Percentiles rank a stretch among this genome's conserved stretches.
These are phyloP conservation scores for Claviceps digitariae DNA, from an alignment of 2,329 filamentous ascomycete genomes.

Conservation along the genomic window DNA sequence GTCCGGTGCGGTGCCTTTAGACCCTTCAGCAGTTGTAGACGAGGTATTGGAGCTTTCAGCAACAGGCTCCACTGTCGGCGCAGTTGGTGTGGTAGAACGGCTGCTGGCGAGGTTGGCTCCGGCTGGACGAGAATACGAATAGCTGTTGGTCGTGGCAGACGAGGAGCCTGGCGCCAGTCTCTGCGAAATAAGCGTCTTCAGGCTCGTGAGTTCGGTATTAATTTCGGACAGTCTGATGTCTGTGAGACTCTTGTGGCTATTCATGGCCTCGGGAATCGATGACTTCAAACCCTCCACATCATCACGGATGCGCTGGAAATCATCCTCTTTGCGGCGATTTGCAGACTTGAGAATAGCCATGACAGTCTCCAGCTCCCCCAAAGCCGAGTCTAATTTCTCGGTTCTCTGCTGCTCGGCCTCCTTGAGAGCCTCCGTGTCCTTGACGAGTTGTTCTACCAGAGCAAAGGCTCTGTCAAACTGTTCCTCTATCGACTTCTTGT, in stretches of 20 bases:
- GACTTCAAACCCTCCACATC: slow-evolving; percentile 76
- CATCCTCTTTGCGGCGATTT: slow-evolving; percentile 71
- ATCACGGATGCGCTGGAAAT: slow-evolving; percentile 71
- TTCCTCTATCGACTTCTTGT: slow-evolving; percentile 85
- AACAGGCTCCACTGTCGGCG: slow-evolving; percentile 9
- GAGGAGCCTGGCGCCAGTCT: slow-evolving; percentile 33
- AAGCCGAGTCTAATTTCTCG: slow-evolving; percentile 65
- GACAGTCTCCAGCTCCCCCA: slow-evolving; percentile 74
- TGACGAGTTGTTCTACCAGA: slow-evolving; percentile 79
- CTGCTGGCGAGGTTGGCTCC: not conserved
- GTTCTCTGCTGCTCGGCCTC: slow-evolving; percentile 73
- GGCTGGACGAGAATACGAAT: slow-evolving; percentile 6
- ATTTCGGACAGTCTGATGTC: slow-evolving; percentile 75
- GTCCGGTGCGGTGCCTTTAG: slow-evolving; percentile 18
- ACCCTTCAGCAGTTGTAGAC: slow-evolving; percentile 13
- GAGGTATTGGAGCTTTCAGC: slow-evolving; percentile 15
- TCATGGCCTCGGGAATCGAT: slow-evolving; percentile 75
- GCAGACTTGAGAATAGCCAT: slow-evolving; percentile 70
- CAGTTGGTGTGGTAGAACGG: slow-evolving; percentile 8
- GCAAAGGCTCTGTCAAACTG: slow-evolving; percentile 87
- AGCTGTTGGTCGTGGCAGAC: slow-evolving; percentile 11
- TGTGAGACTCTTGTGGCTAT: slow-evolving; percentile 72
- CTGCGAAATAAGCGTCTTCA: slow-evolving; percentile 73
- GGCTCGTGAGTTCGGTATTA: slow-evolving; percentile 73
- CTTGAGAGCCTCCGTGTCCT: slow-evolving; percentile 83